Evolutionary conservation across 2,329 filamentous ascomycete genomes (phyloP), one percentile per base, ranked within the genome.

Genomic region (Juglanconis oblonga): DNA sequence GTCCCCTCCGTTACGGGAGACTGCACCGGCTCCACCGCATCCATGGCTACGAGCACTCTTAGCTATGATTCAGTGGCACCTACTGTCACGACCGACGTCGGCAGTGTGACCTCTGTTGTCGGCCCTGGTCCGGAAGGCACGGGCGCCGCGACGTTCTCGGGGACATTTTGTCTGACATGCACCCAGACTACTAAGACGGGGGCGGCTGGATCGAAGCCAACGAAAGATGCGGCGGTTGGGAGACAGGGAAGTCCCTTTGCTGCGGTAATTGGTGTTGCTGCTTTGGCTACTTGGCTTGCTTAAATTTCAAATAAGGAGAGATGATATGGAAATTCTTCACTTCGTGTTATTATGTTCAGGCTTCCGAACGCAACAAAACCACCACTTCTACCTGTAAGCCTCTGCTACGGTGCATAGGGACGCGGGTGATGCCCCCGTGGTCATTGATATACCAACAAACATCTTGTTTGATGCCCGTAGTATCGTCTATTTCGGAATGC

Each of bases 1-100:
- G 57, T 62, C 5, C 60, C 60, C 4, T 55, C 56, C 31, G 57
- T 62, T 9, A 59, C 52, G 1, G 60, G 60, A 8, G 48, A 56
- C 33, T 59, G 56, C 57, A 59, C 45, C 13, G 48, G 51, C 3
- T 33, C 38, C 3, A 4, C 54, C n/a, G 40, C 36, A 17, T 9
- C 52, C 5, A 35, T 31, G 0, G 38, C 52, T 11, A 54, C 59
- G 0, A 45, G 31, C 24, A 55, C 59, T 4, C 32, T 61, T 17
- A 53, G 48, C 1, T 54, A 49, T 2, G 51, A 33, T 10, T 40
- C 36, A 14, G 49, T 36, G 6, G 53, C 58, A 6, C 33, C 58
- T 8, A 57, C 58, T 3, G 51, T 61, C 33, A 57, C 58, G 4
- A 31, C 32, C 2, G 54, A 36, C 4, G 29, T 42, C 6, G 42